Conservation (phyloP, 805 yeast species). For the Kuraishia molischiana region DNA sequence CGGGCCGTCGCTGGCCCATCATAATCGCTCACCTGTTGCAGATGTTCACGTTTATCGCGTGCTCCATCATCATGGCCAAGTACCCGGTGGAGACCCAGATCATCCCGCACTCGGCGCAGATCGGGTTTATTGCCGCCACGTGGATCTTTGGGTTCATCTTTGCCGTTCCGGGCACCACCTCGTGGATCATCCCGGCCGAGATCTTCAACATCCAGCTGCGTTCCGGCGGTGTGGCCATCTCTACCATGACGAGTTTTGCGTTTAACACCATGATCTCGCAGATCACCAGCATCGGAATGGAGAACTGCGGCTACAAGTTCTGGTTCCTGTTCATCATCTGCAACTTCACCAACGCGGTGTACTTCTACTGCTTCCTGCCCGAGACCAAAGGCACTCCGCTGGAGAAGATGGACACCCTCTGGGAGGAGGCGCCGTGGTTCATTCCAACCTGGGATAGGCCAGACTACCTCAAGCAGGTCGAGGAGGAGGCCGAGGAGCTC, state of each 20-base stretch:
- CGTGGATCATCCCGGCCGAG: slow-evolving; percentile 45
- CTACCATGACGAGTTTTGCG: slow-evolving; percentile 27
- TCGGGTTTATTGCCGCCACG: slow-evolving; percentile 18
- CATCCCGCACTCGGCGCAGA: slow-evolving; percentile 13
- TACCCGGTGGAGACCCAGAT: slow-evolving; percentile 12
- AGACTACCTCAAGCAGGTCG: neutral
- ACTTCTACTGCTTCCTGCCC: slow-evolving; percentile 23
- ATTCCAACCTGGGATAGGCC: neutral
- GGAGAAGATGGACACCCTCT: slow-evolving; percentile 2
- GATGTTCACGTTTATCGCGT: slow-evolving; percentile 10
- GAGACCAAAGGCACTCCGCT: slow-evolving; percentile 17
- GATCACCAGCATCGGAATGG: slow-evolving; percentile 19
- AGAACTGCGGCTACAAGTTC: slow-evolving; percentile 13
- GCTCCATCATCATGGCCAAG: slow-evolving; percentile 12
- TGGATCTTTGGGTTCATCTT: slow-evolving; percentile 18
- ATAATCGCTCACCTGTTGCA: slow-evolving; percentile 7
- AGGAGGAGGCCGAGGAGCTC: neutral
- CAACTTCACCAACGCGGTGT: slow-evolving; percentile 17
- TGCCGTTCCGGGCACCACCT: slow-evolving; percentile 18
- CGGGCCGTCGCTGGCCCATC: slow-evolving; percentile 14
- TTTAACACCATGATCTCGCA: slow-evolving; percentile 26
- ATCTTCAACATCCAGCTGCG: slow-evolving; percentile 51
- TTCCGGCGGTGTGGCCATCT: slow-evolving; percentile 49
- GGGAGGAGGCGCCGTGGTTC: neutral
- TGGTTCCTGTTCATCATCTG: slow-evolving; percentile 16